phyloP scores from a whole-genome alignment of 371 early-diverging fungal species.

The Mortierella sp. region DNA sequence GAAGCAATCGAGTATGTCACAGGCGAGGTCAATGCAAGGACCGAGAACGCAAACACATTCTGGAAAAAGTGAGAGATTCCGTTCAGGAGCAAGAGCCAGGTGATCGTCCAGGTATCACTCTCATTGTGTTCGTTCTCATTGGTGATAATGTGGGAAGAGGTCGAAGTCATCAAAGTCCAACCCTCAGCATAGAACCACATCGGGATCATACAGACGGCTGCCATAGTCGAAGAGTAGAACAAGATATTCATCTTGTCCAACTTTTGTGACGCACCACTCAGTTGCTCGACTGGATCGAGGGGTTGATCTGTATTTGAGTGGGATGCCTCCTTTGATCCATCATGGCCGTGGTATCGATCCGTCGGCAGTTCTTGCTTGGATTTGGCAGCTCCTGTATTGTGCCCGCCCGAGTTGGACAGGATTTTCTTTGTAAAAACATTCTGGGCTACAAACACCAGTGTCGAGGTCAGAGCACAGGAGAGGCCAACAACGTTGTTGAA shows the following conservation, averaged over 20 bases:
- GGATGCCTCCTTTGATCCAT: conserved; percentile 35
- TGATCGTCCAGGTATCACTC: conserved; percentile 13
- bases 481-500: conserved; percentile 72
- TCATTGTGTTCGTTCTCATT: neutral
- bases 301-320: conserved; percentile 9
- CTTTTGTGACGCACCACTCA: conserved; percentile 52
- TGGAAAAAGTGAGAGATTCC: conserved; percentile 85
- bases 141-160: conserved; percentile 7
- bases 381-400: conserved; percentile 15
- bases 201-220: conserved; percentile 82
- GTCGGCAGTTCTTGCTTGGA: conserved; percentile 27
- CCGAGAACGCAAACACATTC: conserved; percentile 84
- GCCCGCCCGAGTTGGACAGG: conserved; percentile 59
- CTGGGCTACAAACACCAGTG: conserved; percentile 84
- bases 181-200: conserved; percentile 87
- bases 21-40: conserved; percentile 81
- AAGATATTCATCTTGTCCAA: conserved; percentile 88
- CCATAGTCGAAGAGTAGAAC: conserved; percentile 78
- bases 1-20: conserved; percentile 91
- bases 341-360: conserved; percentile 35
- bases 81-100: conserved; percentile 70
- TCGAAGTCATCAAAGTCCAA: conserved; percentile 42
- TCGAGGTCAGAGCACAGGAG: conserved; percentile 77
- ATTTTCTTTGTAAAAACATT: conserved; percentile 87
- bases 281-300: conserved; percentile 38